A percentile compares a stretch with the other conserved stretches of the same genome.
These are phyloP conservation scores for Meredithiella fracta DNA, from an alignment of 2,329 filamentous ascomycete species.

Conservation along the genomic window DNA sequence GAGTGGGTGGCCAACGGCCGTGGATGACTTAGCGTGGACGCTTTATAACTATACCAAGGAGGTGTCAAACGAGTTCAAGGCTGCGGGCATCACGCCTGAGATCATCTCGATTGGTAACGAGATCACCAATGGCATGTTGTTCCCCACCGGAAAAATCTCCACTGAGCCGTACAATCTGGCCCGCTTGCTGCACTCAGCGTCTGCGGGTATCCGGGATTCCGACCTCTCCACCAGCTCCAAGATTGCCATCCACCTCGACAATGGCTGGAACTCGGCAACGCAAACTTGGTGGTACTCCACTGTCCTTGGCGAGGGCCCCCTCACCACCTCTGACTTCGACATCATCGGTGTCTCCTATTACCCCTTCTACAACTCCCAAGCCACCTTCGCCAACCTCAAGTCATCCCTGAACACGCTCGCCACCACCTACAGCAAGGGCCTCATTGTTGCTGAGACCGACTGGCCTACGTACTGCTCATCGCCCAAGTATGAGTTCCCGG, in stretches of 20 bases:
- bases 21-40: constrained; percentile 41
- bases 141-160: constrained; percentile 41
- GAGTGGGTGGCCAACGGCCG: constrained; percentile 43
- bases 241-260: constrained; percentile 61
- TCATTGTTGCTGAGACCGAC: constrained; percentile 54
- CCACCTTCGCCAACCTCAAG: constrained; percentile 41
- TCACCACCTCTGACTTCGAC: constrained; percentile 43
- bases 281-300: constrained; percentile 50
- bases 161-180: constrained; percentile 42
- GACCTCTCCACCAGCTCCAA: constrained; percentile 38
- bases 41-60: constrained; percentile 53
- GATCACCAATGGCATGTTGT: constrained; percentile 50
- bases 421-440: constrained; percentile 43
- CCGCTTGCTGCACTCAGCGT: constrained; percentile 44
- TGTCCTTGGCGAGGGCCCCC: constrained; percentile 33
- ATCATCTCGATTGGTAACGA: constrained; percentile 62
- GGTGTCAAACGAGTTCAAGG: constrained; percentile 43
- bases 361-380: constrained; percentile 47
- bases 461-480: constrained; percentile 50
- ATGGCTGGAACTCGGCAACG: constrained; percentile 54
- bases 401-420: constrained; percentile 42
- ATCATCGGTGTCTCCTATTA: constrained; percentile 60
- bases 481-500: constrained; percentile 41
- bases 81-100: constrained; percentile 35
- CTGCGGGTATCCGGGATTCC: constrained; percentile 48